Evolutionary conservation across 495 filamentous ascomycete species (phyloP).

Genomic region (Pseudomonodictys pantanalensis): DNA sequence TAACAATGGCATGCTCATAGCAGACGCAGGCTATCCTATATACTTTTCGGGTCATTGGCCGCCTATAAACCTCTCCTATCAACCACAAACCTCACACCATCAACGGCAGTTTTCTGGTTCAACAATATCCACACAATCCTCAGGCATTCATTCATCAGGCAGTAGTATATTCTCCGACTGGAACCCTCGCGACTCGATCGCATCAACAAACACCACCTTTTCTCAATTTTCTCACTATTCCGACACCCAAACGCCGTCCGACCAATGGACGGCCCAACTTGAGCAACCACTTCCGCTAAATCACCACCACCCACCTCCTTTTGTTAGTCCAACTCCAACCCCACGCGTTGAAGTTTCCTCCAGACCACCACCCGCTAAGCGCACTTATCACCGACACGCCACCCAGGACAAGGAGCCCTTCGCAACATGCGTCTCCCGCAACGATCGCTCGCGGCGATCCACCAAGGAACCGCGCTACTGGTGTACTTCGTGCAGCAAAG

Average conservation of each 20-base stretch:
- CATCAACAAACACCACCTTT: constrained; percentile 14
- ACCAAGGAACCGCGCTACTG: constrained; percentile 16
- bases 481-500: constrained; percentile 19
- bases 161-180: constrained; percentile 13
- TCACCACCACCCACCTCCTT: neutral
- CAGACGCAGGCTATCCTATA: neutral
- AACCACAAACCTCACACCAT: neutral
- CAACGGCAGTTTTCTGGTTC: neutral
- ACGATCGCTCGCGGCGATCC: neutral
- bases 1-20: neutral
- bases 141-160: constrained; percentile 5
- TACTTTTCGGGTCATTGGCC: neutral
- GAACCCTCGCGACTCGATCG: neutral
- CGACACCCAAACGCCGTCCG: neutral
- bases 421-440: constrained; percentile 6
- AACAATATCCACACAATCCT: constrained; percentile 4
- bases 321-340: no score
- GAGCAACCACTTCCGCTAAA: neutral
- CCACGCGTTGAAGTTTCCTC: neutral
- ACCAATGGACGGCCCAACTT: no score
- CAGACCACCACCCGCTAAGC: neutral
- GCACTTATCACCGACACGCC: neutral
- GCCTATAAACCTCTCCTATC: neutral
- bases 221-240: neutral
- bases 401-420: constrained; percentile 3